Conservation (phyloP, 164 flowering plant genomes). For the Sedum album region DNA sequence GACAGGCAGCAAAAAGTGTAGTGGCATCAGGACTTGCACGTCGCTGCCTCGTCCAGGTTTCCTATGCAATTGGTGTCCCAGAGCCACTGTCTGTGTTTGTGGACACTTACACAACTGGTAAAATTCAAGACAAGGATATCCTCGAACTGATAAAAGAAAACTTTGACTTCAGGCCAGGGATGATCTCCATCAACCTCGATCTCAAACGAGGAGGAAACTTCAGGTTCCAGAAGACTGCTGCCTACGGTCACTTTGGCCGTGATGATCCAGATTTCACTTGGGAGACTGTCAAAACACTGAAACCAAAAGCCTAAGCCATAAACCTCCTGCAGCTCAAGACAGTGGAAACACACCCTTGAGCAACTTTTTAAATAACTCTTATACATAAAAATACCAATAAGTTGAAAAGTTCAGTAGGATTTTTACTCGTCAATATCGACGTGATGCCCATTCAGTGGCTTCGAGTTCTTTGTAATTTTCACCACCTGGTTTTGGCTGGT, state of each 20-base stretch:
- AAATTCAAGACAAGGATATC: constrained; percentile 53
- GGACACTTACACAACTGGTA: constrained; percentile 56
- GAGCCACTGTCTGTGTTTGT: constrained; percentile 61
- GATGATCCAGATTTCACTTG: constrained; percentile 67
- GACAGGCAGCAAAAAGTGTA: constrained; percentile 71
- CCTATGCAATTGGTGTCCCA: constrained; percentile 67
- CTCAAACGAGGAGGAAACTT: constrained; percentile 55
- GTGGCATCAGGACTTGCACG: constrained; percentile 64
- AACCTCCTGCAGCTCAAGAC: not conserved
- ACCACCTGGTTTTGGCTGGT: not conserved
- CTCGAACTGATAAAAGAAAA: constrained; percentile 45
- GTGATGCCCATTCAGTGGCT: not conserved
- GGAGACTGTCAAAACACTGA: constrained; percentile 49
- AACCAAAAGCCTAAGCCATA: constrained; percentile 28
- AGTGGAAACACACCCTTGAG: not conserved
- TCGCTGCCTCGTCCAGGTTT: constrained; percentile 63
- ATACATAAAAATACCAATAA: constrained; percentile 15
- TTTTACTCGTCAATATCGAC: not conserved
- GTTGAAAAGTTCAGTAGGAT: not conserved
- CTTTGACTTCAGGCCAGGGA: constrained; percentile 67
- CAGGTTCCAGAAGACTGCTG: constrained; percentile 68
- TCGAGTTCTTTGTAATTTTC: not conserved
- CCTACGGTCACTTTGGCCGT: constrained; percentile 66
- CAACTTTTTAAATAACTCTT: not conserved
- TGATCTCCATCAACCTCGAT: constrained; percentile 60